Evolutionary conservation across 768 basidiomycete species (phyloP).

Genomic region (Tylopilus balloui): DNA sequence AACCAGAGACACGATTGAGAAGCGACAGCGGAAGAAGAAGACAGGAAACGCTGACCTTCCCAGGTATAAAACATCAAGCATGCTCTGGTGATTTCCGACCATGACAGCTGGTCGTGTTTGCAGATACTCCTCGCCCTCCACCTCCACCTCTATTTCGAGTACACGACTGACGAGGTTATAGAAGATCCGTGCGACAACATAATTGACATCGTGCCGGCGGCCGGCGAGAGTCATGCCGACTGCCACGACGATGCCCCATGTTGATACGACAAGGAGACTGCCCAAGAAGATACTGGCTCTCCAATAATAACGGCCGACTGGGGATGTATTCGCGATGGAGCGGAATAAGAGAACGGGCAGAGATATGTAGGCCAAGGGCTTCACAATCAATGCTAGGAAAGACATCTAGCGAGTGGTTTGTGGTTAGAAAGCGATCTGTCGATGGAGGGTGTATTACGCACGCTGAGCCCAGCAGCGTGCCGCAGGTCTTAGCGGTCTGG

Average conservation of each 20-base stretch:
- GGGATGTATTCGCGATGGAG: conserved; percentile 51
- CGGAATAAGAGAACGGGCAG: conserved; percentile 66
- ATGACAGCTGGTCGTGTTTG: conserved; percentile 66
- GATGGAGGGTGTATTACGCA: conserved; percentile 16
- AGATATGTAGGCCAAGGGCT: conserved; percentile 73
- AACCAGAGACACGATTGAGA: conserved; percentile 5
- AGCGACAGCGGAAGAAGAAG: conserved; percentile 14
- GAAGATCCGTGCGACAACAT: conserved; percentile 78
- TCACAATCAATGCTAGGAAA: conserved; percentile 54
- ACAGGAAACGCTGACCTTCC: conserved; percentile 54
- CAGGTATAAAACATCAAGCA: conserved; percentile 80
- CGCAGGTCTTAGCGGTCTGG: conserved; percentile 9
- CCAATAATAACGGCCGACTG: conserved; percentile 65
- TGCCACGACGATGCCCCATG: conserved; percentile 66
- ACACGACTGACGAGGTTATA: conserved; percentile 60
- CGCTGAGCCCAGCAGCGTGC: conserved; percentile 26
- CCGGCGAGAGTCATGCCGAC: conserved; percentile 64
- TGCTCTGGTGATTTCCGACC: conserved; percentile 90
- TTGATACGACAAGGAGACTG: conserved; percentile 63
- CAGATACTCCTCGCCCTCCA: conserved; percentile 87
- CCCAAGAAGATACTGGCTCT: conserved; percentile 69
- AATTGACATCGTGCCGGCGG: conserved; percentile 74
- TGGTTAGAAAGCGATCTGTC: conserved; percentile 11
- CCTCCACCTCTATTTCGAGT: conserved; percentile 62
- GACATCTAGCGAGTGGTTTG: conserved; percentile 46